Percentiles rank a stretch among this genome's conserved stretches.
Evolutionary conservation across 805 yeast species (phyloP).

Genomic region (Ascoidea asiatica): DNA sequence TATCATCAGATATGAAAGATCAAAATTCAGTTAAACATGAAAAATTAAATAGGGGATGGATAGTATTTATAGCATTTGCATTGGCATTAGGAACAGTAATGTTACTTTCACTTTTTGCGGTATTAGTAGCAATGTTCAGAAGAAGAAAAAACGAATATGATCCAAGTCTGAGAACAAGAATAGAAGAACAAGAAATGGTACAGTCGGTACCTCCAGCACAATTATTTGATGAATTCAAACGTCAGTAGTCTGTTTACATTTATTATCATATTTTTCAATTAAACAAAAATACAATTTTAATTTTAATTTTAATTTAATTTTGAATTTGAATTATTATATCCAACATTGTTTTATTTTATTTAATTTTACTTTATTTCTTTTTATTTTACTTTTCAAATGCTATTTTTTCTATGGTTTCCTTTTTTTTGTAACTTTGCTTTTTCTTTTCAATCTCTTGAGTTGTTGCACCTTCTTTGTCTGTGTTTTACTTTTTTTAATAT

Average conservation of each 20-base stretch:
- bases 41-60: slow-evolving; percentile 35
- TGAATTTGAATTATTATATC: no score
- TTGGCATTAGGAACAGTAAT: slow-evolving; percentile 40
- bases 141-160: slow-evolving; percentile 26
- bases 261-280: no score
- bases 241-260: neutral
- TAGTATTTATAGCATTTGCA: slow-evolving; percentile 58
- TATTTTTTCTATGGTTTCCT: no score
- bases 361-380: no score
- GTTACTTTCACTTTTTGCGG: slow-evolving; percentile 27
- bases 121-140: slow-evolving; percentile 20
- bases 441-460: no score
- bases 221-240: slow-evolving; percentile 21
- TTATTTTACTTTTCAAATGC: no score
- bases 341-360: no score
- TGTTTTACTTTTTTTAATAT: no score
- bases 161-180: slow-evolving; percentile 36
- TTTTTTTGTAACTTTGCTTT: no score
- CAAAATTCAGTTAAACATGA: slow-evolving; percentile 13
- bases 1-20: slow-evolving; percentile 14
- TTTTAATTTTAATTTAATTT: no score
- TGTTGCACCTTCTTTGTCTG: no score
- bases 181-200: slow-evolving; percentile 47
- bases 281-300: no score
- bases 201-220: slow-evolving; percentile 49